Evolutionary conservation across 148 eudicot genomes (phyloP).

Genomic region (Cornus controversa): DNA sequence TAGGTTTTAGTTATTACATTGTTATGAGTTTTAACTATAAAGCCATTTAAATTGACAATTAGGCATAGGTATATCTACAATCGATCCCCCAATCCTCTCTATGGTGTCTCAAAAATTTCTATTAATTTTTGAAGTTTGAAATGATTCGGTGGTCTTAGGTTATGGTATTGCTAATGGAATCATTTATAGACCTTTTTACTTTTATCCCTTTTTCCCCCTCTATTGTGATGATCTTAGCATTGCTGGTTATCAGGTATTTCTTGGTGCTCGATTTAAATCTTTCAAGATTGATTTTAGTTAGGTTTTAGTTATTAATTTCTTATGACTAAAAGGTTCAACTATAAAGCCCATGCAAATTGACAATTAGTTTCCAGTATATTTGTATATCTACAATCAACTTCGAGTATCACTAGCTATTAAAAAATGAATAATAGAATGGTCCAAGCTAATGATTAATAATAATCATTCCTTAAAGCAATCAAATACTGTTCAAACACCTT

Average conservation of each 20-base stretch:
- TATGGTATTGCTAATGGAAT: neutral
- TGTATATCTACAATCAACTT: neutral
- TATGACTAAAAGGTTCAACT: neutral
- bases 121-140: too few species aligned
- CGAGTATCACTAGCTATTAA: neutral
- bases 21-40: too few species aligned
- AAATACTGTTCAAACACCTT: neutral
- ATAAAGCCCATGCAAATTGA: neutral
- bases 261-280: slow-evolving; percentile 61
- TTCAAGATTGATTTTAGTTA: neutral
- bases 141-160: neutral
- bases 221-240: neutral
- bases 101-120: neutral
- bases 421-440: neutral
- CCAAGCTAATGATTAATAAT: neutral
- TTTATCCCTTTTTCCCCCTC: neutral
- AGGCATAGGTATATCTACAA: neutral
- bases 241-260: slow-evolving; percentile 72
- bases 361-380: neutral
- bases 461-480: neutral
- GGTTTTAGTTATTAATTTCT: neutral
- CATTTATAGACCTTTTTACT: neutral
- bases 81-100: neutral
- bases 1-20: too few species aligned
- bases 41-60: neutral